A percentile compares a stretch with the other conserved stretches of the same genome.
phyloP scores from a whole-genome alignment of 2,329 filamentous ascomycete species.

The Chlorencoelia australis region DNA sequence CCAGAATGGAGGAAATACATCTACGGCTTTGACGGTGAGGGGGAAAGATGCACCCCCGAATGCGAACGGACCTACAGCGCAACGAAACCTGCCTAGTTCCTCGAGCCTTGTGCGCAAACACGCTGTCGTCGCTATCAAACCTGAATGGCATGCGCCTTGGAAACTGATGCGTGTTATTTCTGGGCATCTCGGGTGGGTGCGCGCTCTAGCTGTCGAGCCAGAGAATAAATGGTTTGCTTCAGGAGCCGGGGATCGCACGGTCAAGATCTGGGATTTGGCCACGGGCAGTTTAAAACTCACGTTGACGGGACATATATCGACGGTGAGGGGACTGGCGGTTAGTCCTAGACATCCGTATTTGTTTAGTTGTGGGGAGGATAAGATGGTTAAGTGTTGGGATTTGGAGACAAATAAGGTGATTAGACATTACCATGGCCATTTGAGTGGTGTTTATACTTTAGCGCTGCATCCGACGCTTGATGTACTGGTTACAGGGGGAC shows the following conservation, averaged over 20 bases:
- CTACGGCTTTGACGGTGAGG: slow-evolving; percentile 47
- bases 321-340: slow-evolving; percentile 82
- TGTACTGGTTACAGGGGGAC: slow-evolving; percentile 85
- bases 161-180: slow-evolving; percentile 97
- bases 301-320: slow-evolving; percentile 88
- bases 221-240: slow-evolving; percentile 97
- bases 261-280: slow-evolving; percentile 97
- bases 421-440: slow-evolving; percentile 90
- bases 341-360: slow-evolving; percentile 91
- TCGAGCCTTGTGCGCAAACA: slow-evolving; percentile 46
- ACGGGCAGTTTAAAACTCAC: slow-evolving; percentile 77
- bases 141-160: slow-evolving; percentile 97
- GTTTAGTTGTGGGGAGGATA: slow-evolving; percentile 96
- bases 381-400: slow-evolving; percentile 99
- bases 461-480: slow-evolving; percentile 91
- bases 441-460: slow-evolving; percentile 91
- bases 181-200: slow-evolving; percentile 92
- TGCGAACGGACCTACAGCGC: slow-evolving; percentile 43
- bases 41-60: slow-evolving; percentile 39
- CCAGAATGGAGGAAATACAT: slow-evolving; percentile 32
- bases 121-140: slow-evolving; percentile 59
- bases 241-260: slow-evolving; percentile 88
- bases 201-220: slow-evolving; percentile 81
- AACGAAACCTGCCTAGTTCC: slow-evolving; percentile 39
- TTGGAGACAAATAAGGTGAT: slow-evolving; percentile 99